Evolutionary conservation across 2,329 filamentous ascomycete genomes (phyloP).

Genomic region (Hymenoscyphus albidus): DNA sequence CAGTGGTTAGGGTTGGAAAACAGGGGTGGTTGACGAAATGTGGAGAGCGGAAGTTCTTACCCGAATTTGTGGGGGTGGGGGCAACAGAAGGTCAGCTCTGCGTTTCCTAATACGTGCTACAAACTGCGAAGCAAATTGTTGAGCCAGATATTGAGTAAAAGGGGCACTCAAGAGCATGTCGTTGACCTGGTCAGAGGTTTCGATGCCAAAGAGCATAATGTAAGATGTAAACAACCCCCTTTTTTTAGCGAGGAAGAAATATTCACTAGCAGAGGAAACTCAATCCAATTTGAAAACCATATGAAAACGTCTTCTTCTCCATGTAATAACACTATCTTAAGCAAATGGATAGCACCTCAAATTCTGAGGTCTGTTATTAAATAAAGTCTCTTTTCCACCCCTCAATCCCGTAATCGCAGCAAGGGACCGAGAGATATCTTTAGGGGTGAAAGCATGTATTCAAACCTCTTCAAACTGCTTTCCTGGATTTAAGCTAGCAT

Average conservation of each 20-base stretch:
- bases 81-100: too few relatives aligned
- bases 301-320: slow-evolving; percentile 15
- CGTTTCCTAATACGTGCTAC: background rate
- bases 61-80: slow-evolving; percentile 7
- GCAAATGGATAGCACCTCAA: background rate
- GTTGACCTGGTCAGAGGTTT: background rate
- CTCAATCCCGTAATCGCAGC: slow-evolving; percentile 34
- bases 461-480: slow-evolving; percentile 35
- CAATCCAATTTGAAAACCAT: slow-evolving; percentile 19
- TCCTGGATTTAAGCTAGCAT: slow-evolving; percentile 32
- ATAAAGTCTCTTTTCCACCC: slow-evolving; percentile 25
- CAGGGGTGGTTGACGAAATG: slow-evolving; percentile 4
- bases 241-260: background rate
- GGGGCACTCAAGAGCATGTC: background rate
- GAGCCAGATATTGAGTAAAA: background rate
- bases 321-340: slow-evolving; percentile 9
- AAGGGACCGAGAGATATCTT: slow-evolving; percentile 31
- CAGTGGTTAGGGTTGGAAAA: background rate
- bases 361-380: slow-evolving; percentile 9
- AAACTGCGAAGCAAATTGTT: background rate
- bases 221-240: slow-evolving; percentile 9
- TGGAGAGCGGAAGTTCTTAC: slow-evolving; percentile 14
- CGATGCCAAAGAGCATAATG: background rate
- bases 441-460: slow-evolving; percentile 34
- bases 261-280: background rate